A percentile compares a stretch with the other conserved stretches of the same genome.
These are phyloP conservation scores for Senecio squalidus DNA, from an alignment of 140 eudicot genomes.

Conservation along the genomic window DNA sequence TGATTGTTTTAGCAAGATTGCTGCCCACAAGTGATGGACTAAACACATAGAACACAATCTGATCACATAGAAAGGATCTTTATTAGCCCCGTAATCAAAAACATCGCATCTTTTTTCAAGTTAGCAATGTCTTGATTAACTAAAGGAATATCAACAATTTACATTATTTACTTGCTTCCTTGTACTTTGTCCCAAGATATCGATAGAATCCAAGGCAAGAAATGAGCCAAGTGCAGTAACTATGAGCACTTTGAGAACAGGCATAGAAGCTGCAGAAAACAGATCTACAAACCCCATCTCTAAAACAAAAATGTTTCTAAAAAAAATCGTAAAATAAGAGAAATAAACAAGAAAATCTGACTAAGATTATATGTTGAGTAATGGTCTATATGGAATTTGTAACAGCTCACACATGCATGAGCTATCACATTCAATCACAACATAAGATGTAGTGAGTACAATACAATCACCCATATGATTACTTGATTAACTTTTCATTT, in stretches of 20 bases:
- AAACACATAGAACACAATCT: conserved; percentile 74
- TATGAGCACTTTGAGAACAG: conserved; percentile 37
- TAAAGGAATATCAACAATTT: conserved; percentile 8
- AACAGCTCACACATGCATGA: too few species aligned
- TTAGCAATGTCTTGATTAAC: background rate
- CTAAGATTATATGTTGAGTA: background rate
- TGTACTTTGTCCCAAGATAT: conserved; percentile 33
- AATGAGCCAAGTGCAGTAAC: conserved; percentile 39
- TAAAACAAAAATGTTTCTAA: background rate
- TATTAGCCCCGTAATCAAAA: background rate
- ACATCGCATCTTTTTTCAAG: background rate
- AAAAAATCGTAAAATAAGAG: background rate
- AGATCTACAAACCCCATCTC: conserved; percentile 41
- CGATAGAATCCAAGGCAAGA: conserved; percentile 37
- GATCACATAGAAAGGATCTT: conserved; percentile 10
- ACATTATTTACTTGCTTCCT: conserved; percentile 44
- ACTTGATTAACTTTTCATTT: too few species aligned
- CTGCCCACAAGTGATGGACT: conserved; percentile 61
- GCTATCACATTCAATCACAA: too few species aligned
- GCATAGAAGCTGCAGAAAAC: conserved; percentile 50
- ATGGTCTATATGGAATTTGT: too few species aligned
- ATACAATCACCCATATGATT: too few species aligned
- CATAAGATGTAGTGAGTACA: too few species aligned
- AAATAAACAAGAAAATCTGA: background rate
- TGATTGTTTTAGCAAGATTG: conserved; percentile 58